These are phyloP conservation scores for Gnomoniopsis smithogilvyi DNA, from an alignment of 2,329 filamentous ascomycete genomes.

Conservation along the genomic window DNA sequence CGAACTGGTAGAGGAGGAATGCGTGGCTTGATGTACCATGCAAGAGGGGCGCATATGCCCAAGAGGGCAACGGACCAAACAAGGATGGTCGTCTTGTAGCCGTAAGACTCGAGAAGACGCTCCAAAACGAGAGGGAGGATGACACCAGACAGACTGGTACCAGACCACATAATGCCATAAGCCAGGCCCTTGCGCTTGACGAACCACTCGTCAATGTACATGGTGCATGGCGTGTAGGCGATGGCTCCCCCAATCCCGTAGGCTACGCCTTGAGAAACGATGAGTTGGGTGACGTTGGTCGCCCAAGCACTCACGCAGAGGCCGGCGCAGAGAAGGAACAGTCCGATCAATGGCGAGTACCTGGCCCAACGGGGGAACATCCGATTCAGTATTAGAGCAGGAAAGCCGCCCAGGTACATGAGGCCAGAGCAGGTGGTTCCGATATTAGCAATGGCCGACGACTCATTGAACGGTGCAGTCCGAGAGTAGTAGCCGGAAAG, in stretches of 20 bases:
- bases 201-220: conserved; percentile 63
- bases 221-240: conserved; percentile 52
- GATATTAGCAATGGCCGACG: conserved; percentile 56
- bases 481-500: conserved; percentile 68
- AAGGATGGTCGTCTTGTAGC: conserved; percentile 51
- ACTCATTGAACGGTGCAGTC: conserved; percentile 54
- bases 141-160: conserved; percentile 49
- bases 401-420: conserved; percentile 52
- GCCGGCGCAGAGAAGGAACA: conserved; percentile 50
- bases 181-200: conserved; percentile 54
- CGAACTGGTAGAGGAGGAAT: conserved; percentile 39
- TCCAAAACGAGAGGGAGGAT: conserved; percentile 51
- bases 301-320: conserved; percentile 52
- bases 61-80: conserved; percentile 51
- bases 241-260: conserved; percentile 57
- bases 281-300: conserved; percentile 48
- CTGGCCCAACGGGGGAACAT: conserved; percentile 38
- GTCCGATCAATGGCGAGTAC: conserved; percentile 41
- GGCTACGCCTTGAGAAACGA: conserved; percentile 58
- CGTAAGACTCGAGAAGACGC: conserved; percentile 45
- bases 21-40: conserved; percentile 55
- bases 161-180: conserved; percentile 62
- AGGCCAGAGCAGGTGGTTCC: conserved; percentile 31
- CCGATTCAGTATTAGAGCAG: conserved; percentile 45
- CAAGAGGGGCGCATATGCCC: conserved; percentile 50